A percentile compares a stretch with the other conserved stretches of the same genome.
phyloP scores from a whole-genome alignment of 192 early-diverging fungal genomes.

The Umbelopsis ramanniana region DNA sequence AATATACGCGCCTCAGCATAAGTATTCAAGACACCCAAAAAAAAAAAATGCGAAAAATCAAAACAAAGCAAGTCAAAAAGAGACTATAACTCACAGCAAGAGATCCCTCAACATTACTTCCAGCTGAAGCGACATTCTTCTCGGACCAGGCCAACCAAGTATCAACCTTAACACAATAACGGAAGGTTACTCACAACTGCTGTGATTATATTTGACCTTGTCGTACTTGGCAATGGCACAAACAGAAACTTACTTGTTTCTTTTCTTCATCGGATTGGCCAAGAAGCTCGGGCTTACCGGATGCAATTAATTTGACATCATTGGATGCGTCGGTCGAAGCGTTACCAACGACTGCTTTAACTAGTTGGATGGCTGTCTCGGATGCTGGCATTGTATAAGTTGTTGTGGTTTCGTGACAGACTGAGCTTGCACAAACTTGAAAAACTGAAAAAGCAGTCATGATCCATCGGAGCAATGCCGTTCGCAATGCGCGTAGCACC shows the following conservation, averaged over 20 bases:
- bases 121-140: slow-evolving; percentile 21
- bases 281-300: slow-evolving; percentile 31
- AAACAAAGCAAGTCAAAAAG: neutral
- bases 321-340: neutral
- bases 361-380: slow-evolving; percentile 1
- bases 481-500: too few species aligned
- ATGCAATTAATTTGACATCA: slow-evolving; percentile 33
- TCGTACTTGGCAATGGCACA: neutral
- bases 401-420: neutral
- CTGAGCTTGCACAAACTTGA: neutral
- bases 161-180: slow-evolving; percentile 30
- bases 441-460: slow-evolving; percentile 16
- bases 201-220: neutral
- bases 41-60: too few species aligned
- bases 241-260: slow-evolving; percentile 25
- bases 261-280: slow-evolving; percentile 32
- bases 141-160: slow-evolving; percentile 35
- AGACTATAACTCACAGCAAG: slow-evolving; percentile 20
- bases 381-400: slow-evolving; percentile 3
- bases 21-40: too few species aligned
- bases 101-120: slow-evolving; percentile 35
- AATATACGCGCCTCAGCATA: neutral
- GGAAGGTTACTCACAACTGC: neutral
- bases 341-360: neutral
- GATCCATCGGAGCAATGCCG: too few species aligned